A percentile compares a stretch with the other conserved stretches of the same genome.
Conservation (phyloP, 2,329 filamentous ascomycete genomes). For the Polychaeton citri region DNA sequence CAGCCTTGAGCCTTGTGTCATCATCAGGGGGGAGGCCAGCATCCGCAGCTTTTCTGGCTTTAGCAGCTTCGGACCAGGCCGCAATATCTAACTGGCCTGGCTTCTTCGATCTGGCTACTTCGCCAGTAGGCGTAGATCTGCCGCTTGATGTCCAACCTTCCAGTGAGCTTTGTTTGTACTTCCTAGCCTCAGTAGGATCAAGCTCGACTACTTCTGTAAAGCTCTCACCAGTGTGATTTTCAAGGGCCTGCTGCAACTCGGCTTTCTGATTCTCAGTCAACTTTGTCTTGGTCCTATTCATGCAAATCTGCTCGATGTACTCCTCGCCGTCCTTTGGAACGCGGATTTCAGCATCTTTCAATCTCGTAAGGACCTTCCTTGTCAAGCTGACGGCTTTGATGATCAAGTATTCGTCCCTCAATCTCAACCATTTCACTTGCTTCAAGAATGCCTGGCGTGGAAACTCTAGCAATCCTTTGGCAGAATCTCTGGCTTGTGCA, state of each 20-base stretch:
- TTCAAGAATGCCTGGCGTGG: slow-evolving; percentile 51
- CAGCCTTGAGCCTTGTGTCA: neutral
- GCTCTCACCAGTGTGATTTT: slow-evolving; percentile 33
- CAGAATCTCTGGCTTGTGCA: slow-evolving; percentile 19
- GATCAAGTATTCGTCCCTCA: slow-evolving; percentile 78
- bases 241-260: slow-evolving; percentile 55
- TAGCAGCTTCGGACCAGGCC: slow-evolving; percentile 18
- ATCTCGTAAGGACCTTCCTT: slow-evolving; percentile 65
- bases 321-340: slow-evolving; percentile 47
- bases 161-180: slow-evolving; percentile 27
- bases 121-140: slow-evolving; percentile 11
- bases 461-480: slow-evolving; percentile 47
- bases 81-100: slow-evolving; percentile 22
- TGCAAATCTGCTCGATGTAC: slow-evolving; percentile 54
- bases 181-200: slow-evolving; percentile 14
- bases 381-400: slow-evolving; percentile 70
- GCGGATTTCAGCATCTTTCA: slow-evolving; percentile 65
- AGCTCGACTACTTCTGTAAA: slow-evolving; percentile 8
- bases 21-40: slow-evolving; percentile 23
- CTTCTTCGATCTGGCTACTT: slow-evolving; percentile 8
- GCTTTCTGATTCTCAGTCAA: slow-evolving; percentile 72
- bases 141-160: slow-evolving; percentile 26
- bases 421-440: slow-evolving; percentile 76
- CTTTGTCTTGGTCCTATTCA: slow-evolving; percentile 56
- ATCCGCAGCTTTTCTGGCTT: slow-evolving; percentile 41